phyloP scores from a whole-genome alignment of 306 rosid genomes.

The Cucumis melo region DNA sequence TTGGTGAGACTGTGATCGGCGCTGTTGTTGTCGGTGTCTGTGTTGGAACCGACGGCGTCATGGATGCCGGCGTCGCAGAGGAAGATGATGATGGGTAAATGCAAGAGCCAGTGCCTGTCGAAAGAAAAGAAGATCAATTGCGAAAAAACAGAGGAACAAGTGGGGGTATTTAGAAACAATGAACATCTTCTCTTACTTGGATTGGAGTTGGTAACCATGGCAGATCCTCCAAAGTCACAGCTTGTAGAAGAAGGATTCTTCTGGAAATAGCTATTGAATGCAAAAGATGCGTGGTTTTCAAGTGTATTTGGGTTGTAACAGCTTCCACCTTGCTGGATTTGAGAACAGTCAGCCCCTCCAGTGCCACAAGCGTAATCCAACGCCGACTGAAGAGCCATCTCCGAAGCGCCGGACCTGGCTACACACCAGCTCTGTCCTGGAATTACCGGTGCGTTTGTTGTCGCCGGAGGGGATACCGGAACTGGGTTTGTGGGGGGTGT shows the following conservation, averaged over 20 bases:
- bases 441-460: constrained; percentile 31
- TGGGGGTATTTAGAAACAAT: not conserved
- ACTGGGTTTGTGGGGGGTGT: constrained; percentile 27
- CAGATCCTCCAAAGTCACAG: constrained; percentile 86
- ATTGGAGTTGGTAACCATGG: constrained; percentile 43
- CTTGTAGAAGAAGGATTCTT: constrained; percentile 72
- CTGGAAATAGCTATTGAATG: constrained; percentile 73
- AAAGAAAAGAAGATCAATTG: not conserved
- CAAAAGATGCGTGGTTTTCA: constrained; percentile 81
- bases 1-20: constrained; percentile 1
- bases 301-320: constrained; percentile 63
- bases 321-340: constrained; percentile 62
- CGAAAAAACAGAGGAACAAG: not conserved
- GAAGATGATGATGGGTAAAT: constrained; percentile 8
- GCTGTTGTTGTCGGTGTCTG: constrained; percentile 1
- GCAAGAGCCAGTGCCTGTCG: constrained; percentile 13
- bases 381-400: constrained; percentile 60
- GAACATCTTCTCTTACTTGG: constrained; percentile 41
- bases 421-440: constrained; percentile 83
- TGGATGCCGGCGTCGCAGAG: constrained; percentile 6
- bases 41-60: not conserved
- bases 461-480: constrained; percentile 36
- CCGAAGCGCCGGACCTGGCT: constrained; percentile 47
- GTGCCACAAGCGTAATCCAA: constrained; percentile 84
- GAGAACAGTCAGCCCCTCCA: constrained; percentile 53